phyloP scores from a whole-genome alignment of 1,284 basidiomycete genomes.

The Omphalotus olearius region DNA sequence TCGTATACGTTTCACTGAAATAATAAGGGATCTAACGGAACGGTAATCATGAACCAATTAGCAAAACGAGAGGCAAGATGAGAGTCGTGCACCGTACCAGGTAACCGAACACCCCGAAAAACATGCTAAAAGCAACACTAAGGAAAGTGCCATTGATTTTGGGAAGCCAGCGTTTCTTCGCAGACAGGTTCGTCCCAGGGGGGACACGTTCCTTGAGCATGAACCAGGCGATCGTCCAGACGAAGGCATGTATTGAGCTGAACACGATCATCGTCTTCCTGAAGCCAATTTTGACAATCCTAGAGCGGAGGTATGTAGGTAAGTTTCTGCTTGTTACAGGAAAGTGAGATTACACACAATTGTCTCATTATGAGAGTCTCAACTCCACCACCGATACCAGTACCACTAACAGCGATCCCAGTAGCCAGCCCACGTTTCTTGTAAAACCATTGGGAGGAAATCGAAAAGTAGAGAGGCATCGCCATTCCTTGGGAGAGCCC shows the following conservation, averaged over 20 bases:
- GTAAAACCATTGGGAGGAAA: conserved; percentile 24
- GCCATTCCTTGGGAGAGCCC: conserved; percentile 22
- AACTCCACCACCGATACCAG: conserved; percentile 22
- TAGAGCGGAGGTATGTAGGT: neutral
- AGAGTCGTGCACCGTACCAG: conserved; percentile 13
- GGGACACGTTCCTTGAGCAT: conserved; percentile 21
- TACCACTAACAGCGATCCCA: conserved; percentile 22
- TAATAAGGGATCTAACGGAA: conserved; percentile 19
- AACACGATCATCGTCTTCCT: conserved; percentile 21
- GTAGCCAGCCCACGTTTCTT: conserved; percentile 21
- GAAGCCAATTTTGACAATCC: conserved; percentile 20
- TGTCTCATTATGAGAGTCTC: conserved; percentile 20
- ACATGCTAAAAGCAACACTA: conserved; percentile 20
- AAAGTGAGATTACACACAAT: conserved; percentile 11
- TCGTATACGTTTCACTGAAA: conserved; percentile 20
- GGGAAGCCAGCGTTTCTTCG: conserved; percentile 22
- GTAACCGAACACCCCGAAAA: conserved; percentile 22
- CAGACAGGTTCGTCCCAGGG: conserved; percentile 12
- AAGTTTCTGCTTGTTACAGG: neutral
- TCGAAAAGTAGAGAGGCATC: conserved; percentile 24
- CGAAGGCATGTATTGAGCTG: conserved; percentile 17
- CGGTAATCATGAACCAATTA: neutral
- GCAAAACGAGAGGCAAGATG: neutral
- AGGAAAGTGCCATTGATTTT: conserved; percentile 17
- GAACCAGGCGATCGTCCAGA: conserved; percentile 20